Conservation (phyloP, 306 rosid species). For the Pterocarpus santalinus region DNA sequence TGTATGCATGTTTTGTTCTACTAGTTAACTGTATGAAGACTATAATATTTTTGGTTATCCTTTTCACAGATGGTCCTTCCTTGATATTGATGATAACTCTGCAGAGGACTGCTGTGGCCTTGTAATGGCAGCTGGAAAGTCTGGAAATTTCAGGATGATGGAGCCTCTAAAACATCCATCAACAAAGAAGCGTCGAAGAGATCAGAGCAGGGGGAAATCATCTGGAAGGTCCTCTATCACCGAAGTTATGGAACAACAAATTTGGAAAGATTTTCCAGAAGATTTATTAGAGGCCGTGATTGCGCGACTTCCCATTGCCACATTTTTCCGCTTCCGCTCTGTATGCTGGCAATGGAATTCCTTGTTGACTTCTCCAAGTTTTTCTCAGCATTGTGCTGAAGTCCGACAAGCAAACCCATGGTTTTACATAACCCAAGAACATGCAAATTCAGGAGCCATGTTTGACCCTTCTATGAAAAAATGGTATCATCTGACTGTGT, state of each 20-base stretch:
- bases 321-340: constrained; percentile 81
- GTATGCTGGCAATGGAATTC: constrained; percentile 89
- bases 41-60: constrained; percentile 39
- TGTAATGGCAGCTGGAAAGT: constrained; percentile 75
- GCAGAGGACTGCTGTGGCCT: constrained; percentile 72
- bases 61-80: constrained; percentile 70
- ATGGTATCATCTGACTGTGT: constrained; percentile 82
- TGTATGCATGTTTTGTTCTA: constrained; percentile 6
- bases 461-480: constrained; percentile 88
- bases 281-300: constrained; percentile 86
- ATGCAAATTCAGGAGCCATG: constrained; percentile 79
- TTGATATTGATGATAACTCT: constrained; percentile 68
- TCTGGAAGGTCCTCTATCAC: constrained; percentile 53
- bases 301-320: constrained; percentile 85
- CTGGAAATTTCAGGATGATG: constrained; percentile 59
- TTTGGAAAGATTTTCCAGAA: constrained; percentile 91
- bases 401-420: constrained; percentile 76
- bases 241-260: constrained; percentile 76
- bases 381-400: constrained; percentile 71
- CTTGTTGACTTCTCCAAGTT: constrained; percentile 75
- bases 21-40: constrained; percentile 17
- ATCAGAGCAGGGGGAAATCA: constrained; percentile 63
- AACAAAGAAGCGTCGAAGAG: constrained; percentile 69
- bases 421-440: constrained; percentile 83
- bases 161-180: constrained; percentile 75